Evolutionary conservation across 176 grass and related monocot species (phyloP), one percentile per base, ranked within the genome.

Genomic region (Bonia amplexicaulis): DNA sequence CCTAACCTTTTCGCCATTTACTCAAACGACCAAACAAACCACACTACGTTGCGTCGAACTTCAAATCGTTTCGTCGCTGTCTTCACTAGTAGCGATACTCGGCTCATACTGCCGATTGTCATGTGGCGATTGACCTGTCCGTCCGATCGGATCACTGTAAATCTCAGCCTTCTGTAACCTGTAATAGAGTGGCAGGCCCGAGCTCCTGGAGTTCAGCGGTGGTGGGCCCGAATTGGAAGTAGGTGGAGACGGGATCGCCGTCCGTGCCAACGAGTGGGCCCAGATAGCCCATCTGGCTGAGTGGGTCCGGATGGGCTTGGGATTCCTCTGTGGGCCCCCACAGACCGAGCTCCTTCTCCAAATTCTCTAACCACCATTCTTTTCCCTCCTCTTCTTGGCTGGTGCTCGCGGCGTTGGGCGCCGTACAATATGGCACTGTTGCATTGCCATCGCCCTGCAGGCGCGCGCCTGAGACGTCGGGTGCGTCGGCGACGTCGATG

Each of bases 331-430:
- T 1, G 47, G 81, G 39, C 6, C 45, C 91, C 85, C 85, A 84
- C 80, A 94, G 87, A 22, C 94, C 92, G 41, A 94, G 87, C 69
- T 94, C 94, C 80, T 90, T 90, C 85, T 92, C 94, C 69, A 97
- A 83, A 80, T 89, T 64, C 69, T 92, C 71, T 67, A 97, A 45
- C 94, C 91, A 97, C 82, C 86, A 79, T 69, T 65, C 83, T 4
- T 35, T 88, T 45, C 69, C 87, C 58, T 75, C 77, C 7, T 71
- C 78, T 48, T 61, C 80, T 22, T 11, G 71, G 23, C 29, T 82
- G 26, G 3, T 4, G 39, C 66, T 64, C 6, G 9, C 22, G 46
- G 15, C 23, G 22, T 20, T 22, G 71, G 60, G 22, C n/a, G 45
- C 47, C 70, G 79, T 61, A 80, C 67, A 64, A 31, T 64, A 80